A percentile compares a stretch with the other conserved stretches of the same genome.
phyloP scores from a whole-genome alignment of 179 eudicot genomes.

The Drosera spatulata region DNA sequence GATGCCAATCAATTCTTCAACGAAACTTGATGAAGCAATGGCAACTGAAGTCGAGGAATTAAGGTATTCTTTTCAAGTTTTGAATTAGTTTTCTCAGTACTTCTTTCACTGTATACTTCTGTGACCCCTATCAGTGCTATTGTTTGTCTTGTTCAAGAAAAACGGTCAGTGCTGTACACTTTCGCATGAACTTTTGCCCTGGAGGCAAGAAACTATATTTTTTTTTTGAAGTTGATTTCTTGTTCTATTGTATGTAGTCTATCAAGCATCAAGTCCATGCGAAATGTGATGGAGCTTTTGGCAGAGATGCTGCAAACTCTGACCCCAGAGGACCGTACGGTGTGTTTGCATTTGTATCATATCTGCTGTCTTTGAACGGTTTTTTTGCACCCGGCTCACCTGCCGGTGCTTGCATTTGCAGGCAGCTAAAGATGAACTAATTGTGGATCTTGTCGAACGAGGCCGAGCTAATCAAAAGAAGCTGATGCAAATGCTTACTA shows the following conservation, averaged over 20 bases:
- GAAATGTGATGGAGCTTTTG: slow-evolving; percentile 58
- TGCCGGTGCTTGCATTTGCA: slow-evolving; percentile 16
- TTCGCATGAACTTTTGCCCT: too few relatives aligned
- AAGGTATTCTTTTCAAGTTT: slow-evolving; percentile 35
- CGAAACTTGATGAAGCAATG: slow-evolving; percentile 90
- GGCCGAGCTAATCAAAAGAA: slow-evolving; percentile 89
- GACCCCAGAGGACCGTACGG: slow-evolving; percentile 64
- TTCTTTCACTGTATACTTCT: too few relatives aligned
- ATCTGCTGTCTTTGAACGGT: not conserved
- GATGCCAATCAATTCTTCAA: slow-evolving; percentile 78
- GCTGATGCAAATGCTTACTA: slow-evolving; percentile 72
- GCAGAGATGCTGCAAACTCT: slow-evolving; percentile 88
- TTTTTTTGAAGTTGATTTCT: too few relatives aligned
- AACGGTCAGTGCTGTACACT: too few relatives aligned
- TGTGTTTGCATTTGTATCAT: slow-evolving; percentile 21
- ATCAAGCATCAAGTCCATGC: slow-evolving; percentile 58
- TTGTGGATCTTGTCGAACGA: slow-evolving; percentile 71
- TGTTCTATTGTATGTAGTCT: slow-evolving; percentile 17
- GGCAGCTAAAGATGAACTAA: slow-evolving; percentile 89
- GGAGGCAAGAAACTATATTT: too few relatives aligned
- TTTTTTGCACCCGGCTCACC: not conserved
- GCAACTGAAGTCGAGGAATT: slow-evolving; percentile 65
- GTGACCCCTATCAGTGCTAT: too few relatives aligned
- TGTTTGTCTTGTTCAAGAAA: too few relatives aligned
- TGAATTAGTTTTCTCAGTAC: too few relatives aligned